Evolutionary conservation across 1,139 yeast genomes (phyloP), one percentile per base, ranked within the genome.

Genomic region (Hansenula lynferdii): DNA sequence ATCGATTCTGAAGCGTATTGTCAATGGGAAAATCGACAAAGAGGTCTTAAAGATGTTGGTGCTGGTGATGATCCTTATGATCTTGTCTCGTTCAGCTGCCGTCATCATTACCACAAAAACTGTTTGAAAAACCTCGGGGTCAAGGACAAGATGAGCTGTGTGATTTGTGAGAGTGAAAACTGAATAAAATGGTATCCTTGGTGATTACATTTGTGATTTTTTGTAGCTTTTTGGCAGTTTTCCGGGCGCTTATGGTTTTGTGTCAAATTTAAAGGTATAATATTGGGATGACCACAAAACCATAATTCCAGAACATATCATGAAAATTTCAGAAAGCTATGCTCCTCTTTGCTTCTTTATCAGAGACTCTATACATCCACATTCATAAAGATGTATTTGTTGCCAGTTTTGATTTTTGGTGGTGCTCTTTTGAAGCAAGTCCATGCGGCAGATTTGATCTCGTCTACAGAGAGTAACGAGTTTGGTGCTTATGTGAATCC

Each of bases 21-120:
- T 23, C 41, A 50, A 7, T 78, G 83, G 84, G 80, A 75, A 51
- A 62, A 42, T 8, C 42, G 35, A 32, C 45, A 53, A 39, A 27
- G 47, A 20, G 37, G n/a, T n/a, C n/a, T n/a, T n/a, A n/a, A n/a
- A n/a, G 50, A 47, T 23, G 41, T 51, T 12, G 49, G 44, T 4
- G 41, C 37, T 9, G n/a, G n/a, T n/a, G n/a, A n/a, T n/a, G 46
- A 43, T 16, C 41, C 35, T 6, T 44, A 52, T 49, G 68, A 57
- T 19, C 50, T 75, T 19, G 67, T 72, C 11, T 66, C 72, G 3
- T 77, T 77, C 53, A 65, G 65, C 36, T 76, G 83, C 47, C 65
- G 67, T 5, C 95, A 86, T 57, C 77, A 80, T 3, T 86, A 80
- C 53, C 95, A 86, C 55, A 51, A 64, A 16, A 62, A 63, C 14